phyloP scores from a whole-genome alignment of 83 land plant genomes.

The Picea mariana region DNA sequence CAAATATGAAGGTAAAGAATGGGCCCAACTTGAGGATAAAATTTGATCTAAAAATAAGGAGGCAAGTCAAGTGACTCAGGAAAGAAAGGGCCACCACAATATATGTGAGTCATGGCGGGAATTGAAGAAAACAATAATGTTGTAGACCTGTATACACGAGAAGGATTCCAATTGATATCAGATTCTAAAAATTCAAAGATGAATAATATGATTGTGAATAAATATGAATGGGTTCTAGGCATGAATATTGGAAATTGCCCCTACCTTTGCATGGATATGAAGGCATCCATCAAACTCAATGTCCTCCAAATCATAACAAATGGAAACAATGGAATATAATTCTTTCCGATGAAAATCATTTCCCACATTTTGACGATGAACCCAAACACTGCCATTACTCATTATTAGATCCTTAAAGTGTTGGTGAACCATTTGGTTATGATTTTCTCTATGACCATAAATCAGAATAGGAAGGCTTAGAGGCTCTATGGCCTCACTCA shows the following conservation, averaged over 20 bases:
- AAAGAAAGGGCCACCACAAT: no score
- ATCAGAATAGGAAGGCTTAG: constrained; percentile 18
- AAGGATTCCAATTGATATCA: not conserved
- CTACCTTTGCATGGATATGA: constrained; percentile 36
- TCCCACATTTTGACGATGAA: constrained; percentile 15
- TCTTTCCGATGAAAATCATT: constrained; percentile 33
- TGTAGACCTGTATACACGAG: no score
- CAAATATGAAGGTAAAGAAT: no score
- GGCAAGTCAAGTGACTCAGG: no score
- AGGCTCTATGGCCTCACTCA: constrained; percentile 49
- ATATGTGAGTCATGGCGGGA: no score
- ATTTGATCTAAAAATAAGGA: no score
- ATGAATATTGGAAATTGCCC: constrained; percentile 9
- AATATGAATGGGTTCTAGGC: constrained; percentile 25
- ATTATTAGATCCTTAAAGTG: not conserved
- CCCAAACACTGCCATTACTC: not conserved
- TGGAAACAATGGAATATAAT: constrained; percentile 24
- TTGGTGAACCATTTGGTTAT: not conserved
- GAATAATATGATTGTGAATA: constrained; percentile 8
- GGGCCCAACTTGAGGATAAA: no score
- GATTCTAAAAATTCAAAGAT: not conserved
- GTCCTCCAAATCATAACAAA: constrained; percentile 42
- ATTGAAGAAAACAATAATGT: no score
- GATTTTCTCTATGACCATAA: not conserved
- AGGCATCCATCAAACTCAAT: constrained; percentile 32